Percentiles rank a stretch among this genome's conserved stretches.
These are phyloP conservation scores for Botrytis aclada DNA, from an alignment of 2,329 filamentous ascomycete species.

Conservation along the genomic window DNA sequence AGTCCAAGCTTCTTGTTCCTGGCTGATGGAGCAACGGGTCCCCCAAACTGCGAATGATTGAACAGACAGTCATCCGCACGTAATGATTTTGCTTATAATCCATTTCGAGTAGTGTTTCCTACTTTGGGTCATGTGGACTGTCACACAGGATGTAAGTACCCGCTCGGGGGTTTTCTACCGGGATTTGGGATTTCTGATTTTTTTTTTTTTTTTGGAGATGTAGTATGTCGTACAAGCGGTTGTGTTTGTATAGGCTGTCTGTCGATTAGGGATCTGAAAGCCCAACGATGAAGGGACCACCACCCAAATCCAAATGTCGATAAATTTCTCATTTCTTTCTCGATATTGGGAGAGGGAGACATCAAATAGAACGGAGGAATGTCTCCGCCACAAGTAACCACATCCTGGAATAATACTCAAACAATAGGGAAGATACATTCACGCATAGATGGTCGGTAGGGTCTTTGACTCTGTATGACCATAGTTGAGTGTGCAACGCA, in stretches of 20 bases:
- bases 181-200: background rate
- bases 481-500: background rate
- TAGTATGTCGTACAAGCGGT: background rate
- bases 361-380: background rate
- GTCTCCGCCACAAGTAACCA: background rate
- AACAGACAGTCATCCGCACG: background rate
- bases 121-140: background rate
- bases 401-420: background rate
- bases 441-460: background rate
- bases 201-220: background rate
- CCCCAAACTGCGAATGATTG: background rate
- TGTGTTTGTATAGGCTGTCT: background rate
- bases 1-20: slow-evolving; percentile 11
- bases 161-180: slow-evolving; percentile 4
- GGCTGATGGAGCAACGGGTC: background rate
- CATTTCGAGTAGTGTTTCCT: background rate
- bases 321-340: too few species aligned
- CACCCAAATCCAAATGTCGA: background rate
- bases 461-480: background rate
- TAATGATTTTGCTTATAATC: background rate
- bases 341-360: too few species aligned
- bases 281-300: background rate
- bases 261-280: background rate
- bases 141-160: background rate
- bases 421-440: background rate